Percentiles rank a stretch among this genome's conserved stretches.
These are phyloP conservation scores for Aspergillus proliferans DNA, from an alignment of 2,329 filamentous ascomycete species.

Conservation along the genomic window DNA sequence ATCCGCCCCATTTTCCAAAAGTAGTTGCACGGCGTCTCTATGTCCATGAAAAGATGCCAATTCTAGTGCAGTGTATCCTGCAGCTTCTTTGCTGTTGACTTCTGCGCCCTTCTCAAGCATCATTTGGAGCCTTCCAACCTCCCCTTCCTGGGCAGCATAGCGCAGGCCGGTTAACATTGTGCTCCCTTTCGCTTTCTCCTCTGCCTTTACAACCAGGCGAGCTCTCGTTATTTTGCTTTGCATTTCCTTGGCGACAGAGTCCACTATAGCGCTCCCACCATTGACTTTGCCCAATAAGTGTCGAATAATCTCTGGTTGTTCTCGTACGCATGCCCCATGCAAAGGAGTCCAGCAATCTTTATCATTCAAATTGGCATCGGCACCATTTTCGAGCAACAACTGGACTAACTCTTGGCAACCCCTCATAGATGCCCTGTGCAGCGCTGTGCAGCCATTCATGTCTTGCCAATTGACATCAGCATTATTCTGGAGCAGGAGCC, in stretches of 20 bases:
- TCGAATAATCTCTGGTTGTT: background rate
- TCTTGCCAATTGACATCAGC: too few relatives aligned
- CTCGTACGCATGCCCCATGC: background rate
- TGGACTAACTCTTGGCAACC: too few relatives aligned
- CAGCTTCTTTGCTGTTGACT: background rate
- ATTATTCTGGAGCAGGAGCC: too few relatives aligned
- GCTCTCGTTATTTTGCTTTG: background rate
- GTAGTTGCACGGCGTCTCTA: background rate
- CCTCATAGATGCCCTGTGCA: too few relatives aligned
- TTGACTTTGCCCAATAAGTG: background rate
- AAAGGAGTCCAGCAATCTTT: too few relatives aligned
- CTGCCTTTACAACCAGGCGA: background rate
- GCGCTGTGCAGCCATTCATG: too few relatives aligned
- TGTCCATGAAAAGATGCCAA: background rate
- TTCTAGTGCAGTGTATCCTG: background rate
- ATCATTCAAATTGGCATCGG: too few relatives aligned
- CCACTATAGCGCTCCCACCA: background rate
- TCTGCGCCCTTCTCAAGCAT: background rate
- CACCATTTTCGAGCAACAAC: background rate
- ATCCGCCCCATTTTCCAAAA: background rate
- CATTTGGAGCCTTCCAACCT: background rate
- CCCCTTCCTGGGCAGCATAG: background rate
- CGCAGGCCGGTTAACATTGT: background rate
- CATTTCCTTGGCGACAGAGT: background rate
- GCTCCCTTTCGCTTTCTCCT: background rate